Base-by-base conservation (phyloP, 2,329 filamentous ascomycete species). In the Curvularia verruculosa region DNA sequence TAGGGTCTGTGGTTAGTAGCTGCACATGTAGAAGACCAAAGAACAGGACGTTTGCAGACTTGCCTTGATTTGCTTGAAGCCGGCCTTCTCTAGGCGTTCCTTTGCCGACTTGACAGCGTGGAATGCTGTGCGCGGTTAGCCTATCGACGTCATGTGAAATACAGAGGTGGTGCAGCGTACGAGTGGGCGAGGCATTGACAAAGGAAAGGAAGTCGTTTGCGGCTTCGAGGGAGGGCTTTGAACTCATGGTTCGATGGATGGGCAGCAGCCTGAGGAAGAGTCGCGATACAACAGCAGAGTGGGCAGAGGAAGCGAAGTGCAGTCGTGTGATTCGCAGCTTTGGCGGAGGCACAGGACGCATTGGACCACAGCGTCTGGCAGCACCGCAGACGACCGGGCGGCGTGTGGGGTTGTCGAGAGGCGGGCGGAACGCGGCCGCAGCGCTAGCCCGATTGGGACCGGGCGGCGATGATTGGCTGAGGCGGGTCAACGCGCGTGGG, bases 171-270 rank as follows among this genome's bases (percentile, higher is more conserved):
- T 15, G 47, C 46, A 48, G 77, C 87, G 68, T 84, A 96, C 93
- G 94, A 51, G 93, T 96, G 12, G 95, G 95, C 56, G 93, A 97
- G 62, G 89, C 90, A 79, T 97, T 96, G 76, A 97, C 89, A 80
- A 96, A 97, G 79, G 91, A 89, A 73, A 96, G 80, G 77, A 97
- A 96, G 82, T 96, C 91, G 78, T 89, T 81, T 52, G 91, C 91
- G 54, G 73, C 79, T 59, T 78, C 69, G 54, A 80, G 71, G 1
- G 79, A 78, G 12, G 76, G 75, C 57, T 76, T 77, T 64, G 70
- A 59, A 24, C 74, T 58, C 75, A 77, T 77, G 59, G 65, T 68
- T 53, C 61, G 60, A 13, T 62, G 39, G 51, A 66, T 56, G 63
- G 54, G 60, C 46, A 61, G 62, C 49, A 63, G 49, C 36, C 24